phyloP scores from a whole-genome alignment of 2,329 filamentous ascomycete genomes.

The Fusarium chaquense region DNA sequence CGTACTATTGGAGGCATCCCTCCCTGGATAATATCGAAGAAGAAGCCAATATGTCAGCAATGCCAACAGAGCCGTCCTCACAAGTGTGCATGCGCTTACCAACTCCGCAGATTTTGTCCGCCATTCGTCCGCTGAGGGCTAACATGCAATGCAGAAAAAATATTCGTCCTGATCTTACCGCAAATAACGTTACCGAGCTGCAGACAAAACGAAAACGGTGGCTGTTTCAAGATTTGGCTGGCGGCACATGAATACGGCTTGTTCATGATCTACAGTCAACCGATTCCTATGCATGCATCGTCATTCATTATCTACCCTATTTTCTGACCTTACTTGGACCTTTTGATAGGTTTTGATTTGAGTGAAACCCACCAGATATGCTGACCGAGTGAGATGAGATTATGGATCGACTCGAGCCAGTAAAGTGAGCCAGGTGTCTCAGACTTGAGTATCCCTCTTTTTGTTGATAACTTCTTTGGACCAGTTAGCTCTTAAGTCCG shows the following conservation, averaged over 20 bases:
- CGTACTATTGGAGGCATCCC: not conserved
- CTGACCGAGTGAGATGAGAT: conserved; percentile 36
- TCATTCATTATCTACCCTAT: not conserved
- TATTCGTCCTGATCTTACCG: not conserved
- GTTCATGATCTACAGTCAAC: conserved; percentile 23
- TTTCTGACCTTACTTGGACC: not conserved
- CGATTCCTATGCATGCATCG: conserved; percentile 4
- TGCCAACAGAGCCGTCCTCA: conserved; percentile 14
- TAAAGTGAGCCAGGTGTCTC: not conserved
- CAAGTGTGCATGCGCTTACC: conserved; percentile 21
- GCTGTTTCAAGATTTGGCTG: not conserved
- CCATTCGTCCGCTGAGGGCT: conserved; percentile 16
- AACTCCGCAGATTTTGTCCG: conserved; percentile 34
- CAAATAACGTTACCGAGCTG: not conserved
- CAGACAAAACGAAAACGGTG: not conserved
- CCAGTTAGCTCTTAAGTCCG: conserved; percentile 40
- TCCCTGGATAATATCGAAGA: not conserved
- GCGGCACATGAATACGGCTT: not conserved
- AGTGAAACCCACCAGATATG: conserved; percentile 10
- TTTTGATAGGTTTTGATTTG: conserved; percentile 10
- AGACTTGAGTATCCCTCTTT: not conserved
- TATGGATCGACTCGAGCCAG: conserved; percentile 4
- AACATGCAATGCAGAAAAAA: not conserved
- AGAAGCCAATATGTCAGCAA: not conserved
- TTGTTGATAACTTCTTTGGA: not conserved